A percentile compares a stretch with the other conserved stretches of the same genome.
Conservation (phyloP, 768 basidiomycete species). For the Gloeophyllum trabeum region DNA sequence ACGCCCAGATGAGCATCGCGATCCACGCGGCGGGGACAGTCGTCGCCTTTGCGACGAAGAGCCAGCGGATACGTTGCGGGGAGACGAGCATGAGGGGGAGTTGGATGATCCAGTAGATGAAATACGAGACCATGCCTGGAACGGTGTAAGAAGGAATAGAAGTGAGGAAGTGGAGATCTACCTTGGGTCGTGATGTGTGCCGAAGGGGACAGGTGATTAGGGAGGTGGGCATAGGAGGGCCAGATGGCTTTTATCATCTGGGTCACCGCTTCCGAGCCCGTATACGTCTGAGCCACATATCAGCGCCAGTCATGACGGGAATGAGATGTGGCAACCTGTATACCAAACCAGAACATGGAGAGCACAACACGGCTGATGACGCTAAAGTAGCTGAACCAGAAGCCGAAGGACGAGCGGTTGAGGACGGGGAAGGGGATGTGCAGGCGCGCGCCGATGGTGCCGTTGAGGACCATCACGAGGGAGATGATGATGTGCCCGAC, state of each 20-base stretch:
- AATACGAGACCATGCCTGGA: conserved; percentile 61
- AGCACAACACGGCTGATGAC: conserved; percentile 69
- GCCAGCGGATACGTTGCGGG: conserved; percentile 64
- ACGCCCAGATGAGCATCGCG: conserved; percentile 71
- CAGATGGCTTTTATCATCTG: conserved; percentile 74
- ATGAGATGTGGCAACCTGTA: conserved; percentile 32
- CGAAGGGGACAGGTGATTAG: conserved; percentile 46
- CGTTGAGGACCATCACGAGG: conserved; percentile 65
- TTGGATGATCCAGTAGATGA: conserved; percentile 70
- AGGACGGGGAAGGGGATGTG: conserved; percentile 70
- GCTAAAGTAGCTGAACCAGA: conserved; percentile 83
- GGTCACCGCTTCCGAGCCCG: conserved; percentile 65
- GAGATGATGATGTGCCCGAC: conserved; percentile 66
- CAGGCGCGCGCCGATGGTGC: conserved; percentile 65
- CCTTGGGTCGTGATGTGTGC: conserved; percentile 57
- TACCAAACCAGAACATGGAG: conserved; percentile 75
- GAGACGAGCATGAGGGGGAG: conserved; percentile 68
- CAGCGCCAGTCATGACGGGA: background rate
- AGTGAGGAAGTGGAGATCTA: conserved; percentile 13
- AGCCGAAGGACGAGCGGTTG: conserved; percentile 82
- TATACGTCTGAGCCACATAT: conserved; percentile 27
- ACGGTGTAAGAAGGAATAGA: background rate
- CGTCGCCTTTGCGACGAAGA: conserved; percentile 49
- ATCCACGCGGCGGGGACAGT: conserved; percentile 57
- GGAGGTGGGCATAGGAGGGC: conserved; percentile 56